Evolutionary conservation across 768 basidiomycete genomes (phyloP), one percentile per base, ranked within the genome.

Genomic region (Auricularia auricula-judae): DNA sequence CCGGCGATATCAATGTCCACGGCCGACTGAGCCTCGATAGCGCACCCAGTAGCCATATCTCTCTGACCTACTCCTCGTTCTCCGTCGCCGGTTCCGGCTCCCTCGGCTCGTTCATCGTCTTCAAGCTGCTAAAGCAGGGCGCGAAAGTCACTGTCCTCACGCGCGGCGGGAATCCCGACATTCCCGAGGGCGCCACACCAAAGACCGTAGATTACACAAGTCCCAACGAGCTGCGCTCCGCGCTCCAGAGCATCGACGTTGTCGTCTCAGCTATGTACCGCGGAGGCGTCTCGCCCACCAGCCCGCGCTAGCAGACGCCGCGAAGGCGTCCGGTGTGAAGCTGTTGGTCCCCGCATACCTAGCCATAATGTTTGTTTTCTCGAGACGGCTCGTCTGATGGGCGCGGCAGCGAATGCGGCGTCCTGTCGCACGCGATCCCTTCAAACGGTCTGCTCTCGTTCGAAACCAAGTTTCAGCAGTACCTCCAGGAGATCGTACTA

Each of bases 321-420:
- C 69, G 1, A 73, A 71, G 66, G 61, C 64, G 39, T 72, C 66
- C 0, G 70, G 73, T 35, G 74, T 74, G 29, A 66, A 71, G 64
- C 67, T 74, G 12, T 75, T 75, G 62, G 66, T 72, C 3, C 74
- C 74, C 5, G 68, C 70, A 29, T 59, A 59, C 23, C 23, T 35
- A 7, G 4, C 23, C 16, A 29, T 23, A 8, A 33, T 0, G 5
- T 51, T 10, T 14, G 18, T 18, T 18, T 51, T 18, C 47, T 44
- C 43, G 18, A 11, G 47, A 16, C 11, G 14, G 5, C 56, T 59
- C 16, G 33, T 4, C 8, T 33, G 56, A 8, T n/a, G 11, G 12
- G 8, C 4, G 23, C 29, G 5, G 4, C 23, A 59, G 56, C 23
- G 56, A 59, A 23, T 59, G 0, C 29, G 56, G 56, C 18, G 29